These are phyloP conservation scores for Limtongozyma cylindracea DNA, from an alignment of 805 yeast genomes.

Conservation along the genomic window DNA sequence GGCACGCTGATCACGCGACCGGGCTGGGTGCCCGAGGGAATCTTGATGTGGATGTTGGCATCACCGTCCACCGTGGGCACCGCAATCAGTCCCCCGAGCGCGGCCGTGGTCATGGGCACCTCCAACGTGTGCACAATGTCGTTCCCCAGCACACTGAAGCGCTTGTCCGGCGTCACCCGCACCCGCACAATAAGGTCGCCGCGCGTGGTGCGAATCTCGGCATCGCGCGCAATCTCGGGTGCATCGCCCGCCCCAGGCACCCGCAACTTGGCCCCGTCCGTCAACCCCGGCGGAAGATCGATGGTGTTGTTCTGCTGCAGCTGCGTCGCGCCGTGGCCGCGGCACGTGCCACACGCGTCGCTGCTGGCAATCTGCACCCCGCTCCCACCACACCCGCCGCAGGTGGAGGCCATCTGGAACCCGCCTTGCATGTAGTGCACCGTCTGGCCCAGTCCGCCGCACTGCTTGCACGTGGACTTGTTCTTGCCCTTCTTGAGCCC, in stretches of 20 bases:
- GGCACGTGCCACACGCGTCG: conserved; percentile 61
- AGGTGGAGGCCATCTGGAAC: conserved; percentile 89
- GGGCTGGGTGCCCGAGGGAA: conserved; percentile 64
- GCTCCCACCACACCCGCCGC: conserved; percentile 67
- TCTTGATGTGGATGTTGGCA: conserved; percentile 43
- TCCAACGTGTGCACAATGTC: conserved; percentile 40
- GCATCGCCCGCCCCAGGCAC: conserved; percentile 80
- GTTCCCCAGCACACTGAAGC: conserved; percentile 39
- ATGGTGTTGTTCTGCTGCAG: conserved; percentile 46
- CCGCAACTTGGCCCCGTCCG: conserved; percentile 66
- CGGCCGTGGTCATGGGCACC: conserved; percentile 87
- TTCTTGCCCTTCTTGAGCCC: conserved; percentile 62
- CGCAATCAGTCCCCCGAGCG: conserved; percentile 74
- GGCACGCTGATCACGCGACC: conserved; percentile 57
- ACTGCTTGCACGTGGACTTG: conserved; percentile 57
- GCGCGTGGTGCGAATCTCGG: conserved; percentile 38
- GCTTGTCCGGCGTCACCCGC: conserved; percentile 48
- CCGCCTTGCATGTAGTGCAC: conserved; percentile 82
- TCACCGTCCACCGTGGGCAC: conserved; percentile 77
- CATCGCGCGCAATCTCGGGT: conserved; percentile 50
- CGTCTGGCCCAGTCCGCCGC: conserved; percentile 86
- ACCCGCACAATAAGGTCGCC: conserved; percentile 82
- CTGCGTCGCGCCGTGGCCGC: conserved; percentile 69
- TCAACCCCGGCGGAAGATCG: conserved; percentile 72
- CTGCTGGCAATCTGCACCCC: conserved; percentile 51